Conservation (phyloP, 768 basidiomycete genomes). For the Tremella mesenterica region DNA sequence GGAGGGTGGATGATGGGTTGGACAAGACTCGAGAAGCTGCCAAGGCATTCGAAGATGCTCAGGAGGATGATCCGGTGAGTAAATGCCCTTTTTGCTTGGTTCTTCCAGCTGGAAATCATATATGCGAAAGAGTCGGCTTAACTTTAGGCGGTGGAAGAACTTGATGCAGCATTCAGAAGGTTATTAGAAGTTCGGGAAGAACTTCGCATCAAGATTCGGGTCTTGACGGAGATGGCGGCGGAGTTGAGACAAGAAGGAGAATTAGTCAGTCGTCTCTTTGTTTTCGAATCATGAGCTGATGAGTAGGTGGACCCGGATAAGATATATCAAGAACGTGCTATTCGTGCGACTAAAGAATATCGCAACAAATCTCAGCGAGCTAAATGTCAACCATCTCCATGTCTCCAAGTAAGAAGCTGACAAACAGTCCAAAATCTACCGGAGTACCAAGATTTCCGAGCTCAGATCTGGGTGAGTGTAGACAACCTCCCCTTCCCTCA, state of each 20-base stretch:
- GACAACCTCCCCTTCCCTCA: neutral
- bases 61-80: constrained; percentile 19
- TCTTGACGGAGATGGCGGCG: constrained; percentile 8
- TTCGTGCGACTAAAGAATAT: constrained; percentile 11
- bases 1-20: constrained; percentile 13
- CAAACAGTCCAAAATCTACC: constrained; percentile 18
- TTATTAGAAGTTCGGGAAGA: constrained; percentile 14
- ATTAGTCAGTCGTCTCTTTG: constrained; percentile 9
- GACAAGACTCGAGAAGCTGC: constrained; percentile 19
- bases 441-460: constrained; percentile 20
- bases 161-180: constrained; percentile 12
- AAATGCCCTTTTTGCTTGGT: neutral
- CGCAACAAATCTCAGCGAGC: constrained; percentile 16
- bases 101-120: neutral
- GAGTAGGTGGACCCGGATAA: constrained; percentile 14
- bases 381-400: constrained; percentile 19
- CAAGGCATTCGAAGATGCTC: constrained; percentile 15
- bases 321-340: constrained; percentile 8
- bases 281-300: neutral
- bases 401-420: neutral
- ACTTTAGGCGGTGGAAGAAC: constrained; percentile 14
- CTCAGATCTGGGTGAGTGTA: constrained; percentile 27
- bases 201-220: constrained; percentile 11
- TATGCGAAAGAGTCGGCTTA: neutral
- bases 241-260: constrained; percentile 6